Percentiles rank a stretch among this genome's conserved stretches.
These are phyloP conservation scores for Cinnamomum chago DNA, from an alignment of 164 flowering plant genomes.

Conservation along the genomic window DNA sequence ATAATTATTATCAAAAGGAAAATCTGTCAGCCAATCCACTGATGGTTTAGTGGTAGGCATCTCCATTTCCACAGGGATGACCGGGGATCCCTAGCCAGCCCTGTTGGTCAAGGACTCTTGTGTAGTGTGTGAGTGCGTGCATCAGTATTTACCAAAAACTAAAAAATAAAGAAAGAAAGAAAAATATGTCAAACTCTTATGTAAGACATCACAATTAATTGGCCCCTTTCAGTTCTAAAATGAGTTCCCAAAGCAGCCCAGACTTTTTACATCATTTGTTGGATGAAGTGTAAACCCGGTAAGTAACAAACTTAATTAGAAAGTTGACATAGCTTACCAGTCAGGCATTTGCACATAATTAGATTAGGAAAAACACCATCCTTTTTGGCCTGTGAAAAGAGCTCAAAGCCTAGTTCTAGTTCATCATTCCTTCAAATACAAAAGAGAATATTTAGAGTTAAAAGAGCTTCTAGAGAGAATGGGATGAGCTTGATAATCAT, in stretches of 20 bases:
- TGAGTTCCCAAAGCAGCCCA: background rate
- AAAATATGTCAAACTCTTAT: no score
- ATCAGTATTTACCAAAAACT: background rate
- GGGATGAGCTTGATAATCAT: conserved; percentile 5
- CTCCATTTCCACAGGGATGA: no score
- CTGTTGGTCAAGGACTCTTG: no score
- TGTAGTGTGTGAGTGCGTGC: no score
- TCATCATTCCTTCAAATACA: conserved; percentile 58
- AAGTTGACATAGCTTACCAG: conserved; percentile 40
- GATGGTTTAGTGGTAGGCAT: no score
- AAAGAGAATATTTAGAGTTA: background rate
- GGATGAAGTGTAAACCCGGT: background rate
- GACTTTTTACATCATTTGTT: background rate
- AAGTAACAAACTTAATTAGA: background rate
- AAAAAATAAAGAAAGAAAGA: background rate
- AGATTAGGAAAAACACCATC: conserved; percentile 58
- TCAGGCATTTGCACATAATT: conserved; percentile 58
- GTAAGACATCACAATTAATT: background rate
- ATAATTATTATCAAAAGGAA: no score
- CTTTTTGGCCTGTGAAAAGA: conserved; percentile 64
- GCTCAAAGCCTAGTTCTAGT: conserved; percentile 53
- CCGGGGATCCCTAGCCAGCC: no score
- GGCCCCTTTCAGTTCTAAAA: conserved; percentile 1
- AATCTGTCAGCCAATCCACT: no score
- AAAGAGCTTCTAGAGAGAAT: conserved; percentile 7